Conservation (phyloP, 208 protist species). For the Trichomonas gallinae region DNA sequence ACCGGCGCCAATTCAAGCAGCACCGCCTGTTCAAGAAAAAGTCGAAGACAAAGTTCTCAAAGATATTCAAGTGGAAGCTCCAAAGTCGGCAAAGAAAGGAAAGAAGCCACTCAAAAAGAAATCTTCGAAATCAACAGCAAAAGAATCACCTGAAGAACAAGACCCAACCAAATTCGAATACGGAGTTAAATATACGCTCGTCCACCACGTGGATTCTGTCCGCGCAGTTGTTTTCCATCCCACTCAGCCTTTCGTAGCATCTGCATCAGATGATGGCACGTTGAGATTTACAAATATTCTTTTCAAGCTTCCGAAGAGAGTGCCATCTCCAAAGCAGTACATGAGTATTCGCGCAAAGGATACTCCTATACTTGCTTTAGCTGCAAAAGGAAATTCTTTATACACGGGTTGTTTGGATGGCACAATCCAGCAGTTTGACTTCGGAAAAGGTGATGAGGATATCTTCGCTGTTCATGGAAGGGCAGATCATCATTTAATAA, state of each 20-base stretch:
- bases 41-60: not conserved
- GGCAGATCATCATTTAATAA: not conserved
- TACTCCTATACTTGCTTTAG: not conserved
- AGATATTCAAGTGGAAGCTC: not conserved
- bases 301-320: not conserved
- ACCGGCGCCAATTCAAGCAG: too few species aligned
- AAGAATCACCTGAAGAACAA: not conserved
- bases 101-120: not conserved
- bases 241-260: not conserved
- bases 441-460: not conserved
- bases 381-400: not conserved
- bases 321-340: not conserved
- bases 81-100: not conserved
- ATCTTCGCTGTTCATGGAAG: not conserved
- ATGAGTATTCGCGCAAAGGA: not conserved
- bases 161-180: not conserved
- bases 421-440: not conserved
- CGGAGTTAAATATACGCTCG: not conserved
- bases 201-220: not conserved
- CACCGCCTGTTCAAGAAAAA: not conserved
- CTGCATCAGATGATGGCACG: not conserved
- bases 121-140: not conserved
- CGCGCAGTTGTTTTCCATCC: not conserved
- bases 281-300: not conserved
- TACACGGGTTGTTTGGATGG: not conserved